Conservation (phyloP, 179 eudicot genomes). For the Gypsophila paniculata region DNA sequence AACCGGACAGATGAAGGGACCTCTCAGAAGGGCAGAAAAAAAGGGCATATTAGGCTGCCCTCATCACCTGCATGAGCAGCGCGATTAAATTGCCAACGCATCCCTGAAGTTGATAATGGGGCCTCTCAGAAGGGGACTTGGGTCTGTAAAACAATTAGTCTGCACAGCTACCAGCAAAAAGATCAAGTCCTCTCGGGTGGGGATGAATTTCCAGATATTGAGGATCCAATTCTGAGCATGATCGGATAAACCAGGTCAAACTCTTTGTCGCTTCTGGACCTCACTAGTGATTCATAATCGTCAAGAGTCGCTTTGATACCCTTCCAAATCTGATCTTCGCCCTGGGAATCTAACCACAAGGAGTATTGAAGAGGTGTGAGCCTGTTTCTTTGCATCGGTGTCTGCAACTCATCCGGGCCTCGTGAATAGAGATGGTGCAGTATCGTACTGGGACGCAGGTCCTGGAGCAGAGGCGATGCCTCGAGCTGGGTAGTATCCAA, state of each 20-base stretch:
- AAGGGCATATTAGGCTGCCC: neutral
- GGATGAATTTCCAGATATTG: slow-evolving; percentile 42
- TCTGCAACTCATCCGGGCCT: slow-evolving; percentile 76
- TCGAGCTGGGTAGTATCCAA: slow-evolving; percentile 79
- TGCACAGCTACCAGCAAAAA: neutral
- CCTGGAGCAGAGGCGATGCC: slow-evolving; percentile 70
- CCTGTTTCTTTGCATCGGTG: slow-evolving; percentile 81
- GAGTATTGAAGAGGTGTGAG: slow-evolving; percentile 80
- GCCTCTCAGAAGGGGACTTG: neutral
- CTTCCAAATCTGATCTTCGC: slow-evolving; percentile 94
- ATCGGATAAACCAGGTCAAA: slow-evolving; percentile 86
- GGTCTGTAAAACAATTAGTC: neutral
- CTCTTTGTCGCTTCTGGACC: slow-evolving; percentile 75
- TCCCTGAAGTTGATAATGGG: neutral
- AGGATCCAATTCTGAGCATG: slow-evolving; percentile 70
- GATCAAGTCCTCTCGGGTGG: slow-evolving; percentile 25
- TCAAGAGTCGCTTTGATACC: slow-evolving; percentile 88
- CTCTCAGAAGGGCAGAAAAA: no score
- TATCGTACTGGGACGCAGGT: slow-evolving; percentile 65
- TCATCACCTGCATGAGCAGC: neutral
- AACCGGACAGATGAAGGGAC: neutral
- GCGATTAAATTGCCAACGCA: neutral
- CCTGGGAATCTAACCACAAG: slow-evolving; percentile 87
- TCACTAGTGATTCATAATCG: slow-evolving; percentile 68
- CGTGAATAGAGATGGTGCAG: slow-evolving; percentile 91